Base-by-base conservation (phyloP, 345 rosid genomes). In the Camelina hispida region DNA sequence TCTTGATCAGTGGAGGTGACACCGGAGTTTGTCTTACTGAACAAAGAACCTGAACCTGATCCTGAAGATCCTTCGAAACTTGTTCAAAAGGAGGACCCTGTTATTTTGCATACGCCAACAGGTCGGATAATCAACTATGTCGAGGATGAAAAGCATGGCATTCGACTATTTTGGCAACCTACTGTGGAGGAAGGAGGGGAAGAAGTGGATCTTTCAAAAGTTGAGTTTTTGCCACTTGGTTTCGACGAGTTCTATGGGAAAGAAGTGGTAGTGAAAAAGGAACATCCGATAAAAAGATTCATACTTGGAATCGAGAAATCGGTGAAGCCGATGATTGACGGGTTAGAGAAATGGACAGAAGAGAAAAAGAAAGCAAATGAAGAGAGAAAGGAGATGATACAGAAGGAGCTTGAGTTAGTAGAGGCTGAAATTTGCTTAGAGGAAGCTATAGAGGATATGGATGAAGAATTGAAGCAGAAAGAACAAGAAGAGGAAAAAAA, bases 151-250 rank as follows among this genome's bases (percentile, higher is more conserved):
- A 82, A 93, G 80, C 81, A 93, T 38, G 98, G 96, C 28, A 9
- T 91, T 60, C 86, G 97, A 46, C 80, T 91, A 66, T 91, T 89
- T 84, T 91, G 94, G 97, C 97, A 93, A 82, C 98, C 96, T 16
- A 82, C 83, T 78, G 34, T 89, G 60, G 69, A 89, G 78, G 91
- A 85, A 14, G 97, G 91, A 14, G 97, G 91, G 42, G 95, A 91
- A 79, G 91, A 87, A 14, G 68, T 83, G 30, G 95, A 94, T 80
- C 86, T 85, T 1, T 59, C 76, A 50, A 87, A 91, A 79, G 83
- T 76, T 48, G 81, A 86, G 83, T 91, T 89, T 68, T 88, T 94
- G 70, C 97, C 95, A 35, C 87, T 89, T n/a, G 97, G 96, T 72
- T 89, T 81, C 58, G 98, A 94, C 30, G 98, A 91, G 68, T 94